These are phyloP conservation scores for Prunus salicina DNA, from an alignment of 306 rosid genomes.

Conservation along the genomic window DNA sequence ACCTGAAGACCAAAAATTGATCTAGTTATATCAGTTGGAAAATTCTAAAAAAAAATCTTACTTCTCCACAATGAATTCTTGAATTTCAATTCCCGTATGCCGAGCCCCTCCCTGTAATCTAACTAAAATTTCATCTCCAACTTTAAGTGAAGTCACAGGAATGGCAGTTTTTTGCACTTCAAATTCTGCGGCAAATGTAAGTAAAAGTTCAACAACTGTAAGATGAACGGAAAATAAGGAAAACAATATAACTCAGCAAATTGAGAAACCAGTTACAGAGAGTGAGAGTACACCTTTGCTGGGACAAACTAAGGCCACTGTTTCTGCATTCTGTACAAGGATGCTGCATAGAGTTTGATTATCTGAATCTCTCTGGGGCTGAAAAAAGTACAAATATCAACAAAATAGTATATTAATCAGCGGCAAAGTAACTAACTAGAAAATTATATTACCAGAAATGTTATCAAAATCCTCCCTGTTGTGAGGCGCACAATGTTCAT, in stretches of 20 bases:
- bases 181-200: conserved; percentile 38
- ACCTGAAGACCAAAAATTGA: background rate
- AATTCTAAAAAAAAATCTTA: conserved; percentile 33
- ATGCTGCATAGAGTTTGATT: conserved; percentile 57
- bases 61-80: conserved; percentile 89
- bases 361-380: conserved; percentile 47
- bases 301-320: conserved; percentile 72
- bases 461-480: background rate
- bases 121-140: conserved; percentile 69
- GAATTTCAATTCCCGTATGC: conserved; percentile 90
- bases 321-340: conserved; percentile 85
- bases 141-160: conserved; percentile 74
- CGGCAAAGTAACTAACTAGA: background rate
- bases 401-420: background rate
- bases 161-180: conserved; percentile 36
- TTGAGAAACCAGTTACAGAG: background rate
- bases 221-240: conserved; percentile 7
- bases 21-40: background rate
- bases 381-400: background rate
- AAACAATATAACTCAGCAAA: background rate
- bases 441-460: background rate
- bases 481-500: no score
- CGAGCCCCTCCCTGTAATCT: conserved; percentile 90
- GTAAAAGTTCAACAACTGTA: background rate
- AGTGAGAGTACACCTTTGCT: conserved; percentile 40